phyloP scores from a whole-genome alignment of 23 red algal species.

The Gracilaria caudata region DNA sequence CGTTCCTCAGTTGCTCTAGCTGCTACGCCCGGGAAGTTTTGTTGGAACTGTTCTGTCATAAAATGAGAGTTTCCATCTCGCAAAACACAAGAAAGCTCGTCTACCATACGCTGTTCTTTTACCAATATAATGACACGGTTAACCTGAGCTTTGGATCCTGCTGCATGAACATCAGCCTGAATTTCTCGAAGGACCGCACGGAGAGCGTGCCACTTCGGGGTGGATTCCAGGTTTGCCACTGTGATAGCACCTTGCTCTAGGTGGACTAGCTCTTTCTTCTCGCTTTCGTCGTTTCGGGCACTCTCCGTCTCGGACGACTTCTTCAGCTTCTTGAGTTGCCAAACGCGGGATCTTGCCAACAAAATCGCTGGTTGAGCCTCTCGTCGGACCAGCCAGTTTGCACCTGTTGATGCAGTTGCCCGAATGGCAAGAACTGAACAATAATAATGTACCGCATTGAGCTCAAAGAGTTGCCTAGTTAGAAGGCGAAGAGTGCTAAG shows the following conservation, averaged over 20 bases:
- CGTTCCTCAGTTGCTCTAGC: conserved; percentile 36
- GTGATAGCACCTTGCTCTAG: conserved; percentile 26
- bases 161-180: conserved; percentile 34
- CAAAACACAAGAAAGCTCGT: conserved; percentile 42
- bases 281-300: neutral
- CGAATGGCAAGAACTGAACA: conserved; percentile 49
- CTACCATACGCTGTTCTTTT: conserved; percentile 38
- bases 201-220: conserved; percentile 70
- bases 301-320: neutral
- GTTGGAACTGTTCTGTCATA: conserved; percentile 42
- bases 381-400: conserved; percentile 54
- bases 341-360: conserved; percentile 41
- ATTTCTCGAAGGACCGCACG: conserved; percentile 67
- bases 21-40: conserved; percentile 44
- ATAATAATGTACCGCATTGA: conserved; percentile 57
- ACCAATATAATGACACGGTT: conserved; percentile 42
- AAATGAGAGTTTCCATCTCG: conserved; percentile 36
- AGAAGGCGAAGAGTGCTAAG: conserved; percentile 39
- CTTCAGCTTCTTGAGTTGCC: conserved; percentile 31
- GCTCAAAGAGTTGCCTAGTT: conserved; percentile 31
- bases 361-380: conserved; percentile 56
- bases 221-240: conserved; percentile 55
- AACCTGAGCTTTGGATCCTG: conserved; percentile 42
- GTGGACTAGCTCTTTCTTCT: neutral
- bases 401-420: conserved; percentile 21